Percentiles rank a stretch among this genome's conserved stretches.
These are phyloP conservation scores for Solidago caesia DNA, from an alignment of 129 eudicot genomes.

Conservation along the genomic window DNA sequence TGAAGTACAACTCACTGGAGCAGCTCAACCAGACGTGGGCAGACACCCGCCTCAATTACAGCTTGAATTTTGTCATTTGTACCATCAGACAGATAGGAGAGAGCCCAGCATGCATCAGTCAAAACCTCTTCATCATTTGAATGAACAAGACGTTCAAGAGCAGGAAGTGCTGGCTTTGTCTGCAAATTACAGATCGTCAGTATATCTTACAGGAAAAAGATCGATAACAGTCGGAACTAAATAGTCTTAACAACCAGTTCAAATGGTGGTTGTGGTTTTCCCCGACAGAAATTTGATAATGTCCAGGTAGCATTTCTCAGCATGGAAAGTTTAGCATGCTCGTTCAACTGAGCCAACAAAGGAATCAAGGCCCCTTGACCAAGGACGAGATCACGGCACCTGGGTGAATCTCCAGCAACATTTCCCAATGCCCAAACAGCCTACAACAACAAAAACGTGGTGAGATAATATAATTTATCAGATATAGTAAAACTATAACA, in stretches of 20 bases:
- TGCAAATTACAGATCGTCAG: not conserved
- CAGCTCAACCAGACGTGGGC: constrained; percentile 19
- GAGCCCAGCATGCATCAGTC: constrained; percentile 22
- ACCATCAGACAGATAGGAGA: constrained; percentile 25
- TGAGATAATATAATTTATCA: not conserved
- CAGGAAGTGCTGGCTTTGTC: constrained; percentile 24
- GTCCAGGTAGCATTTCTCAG: constrained; percentile 82
- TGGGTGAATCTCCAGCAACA: constrained; percentile 86
- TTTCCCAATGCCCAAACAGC: constrained; percentile 96
- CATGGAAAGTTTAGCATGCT: constrained; percentile 73
- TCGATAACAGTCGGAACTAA: not conserved
- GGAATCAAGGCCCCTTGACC: constrained; percentile 71
- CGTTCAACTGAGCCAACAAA: constrained; percentile 62
- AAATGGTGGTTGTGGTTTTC: constrained; percentile 71
- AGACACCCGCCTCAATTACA: constrained; percentile 18
- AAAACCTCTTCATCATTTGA: constrained; percentile 23
- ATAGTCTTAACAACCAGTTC: constrained; percentile 47
- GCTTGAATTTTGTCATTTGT: constrained; percentile 25
- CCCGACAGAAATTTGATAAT: constrained; percentile 69
- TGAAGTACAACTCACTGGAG: constrained; percentile 12
- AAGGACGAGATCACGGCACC: constrained; percentile 75
- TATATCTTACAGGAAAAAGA: not conserved
- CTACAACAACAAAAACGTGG: constrained; percentile 29
- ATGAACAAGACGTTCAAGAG: constrained; percentile 16
- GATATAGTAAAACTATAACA: too few species aligned